phyloP scores from a whole-genome alignment of 2,329 filamentous ascomycete species.

The Penicillium glabrum region DNA sequence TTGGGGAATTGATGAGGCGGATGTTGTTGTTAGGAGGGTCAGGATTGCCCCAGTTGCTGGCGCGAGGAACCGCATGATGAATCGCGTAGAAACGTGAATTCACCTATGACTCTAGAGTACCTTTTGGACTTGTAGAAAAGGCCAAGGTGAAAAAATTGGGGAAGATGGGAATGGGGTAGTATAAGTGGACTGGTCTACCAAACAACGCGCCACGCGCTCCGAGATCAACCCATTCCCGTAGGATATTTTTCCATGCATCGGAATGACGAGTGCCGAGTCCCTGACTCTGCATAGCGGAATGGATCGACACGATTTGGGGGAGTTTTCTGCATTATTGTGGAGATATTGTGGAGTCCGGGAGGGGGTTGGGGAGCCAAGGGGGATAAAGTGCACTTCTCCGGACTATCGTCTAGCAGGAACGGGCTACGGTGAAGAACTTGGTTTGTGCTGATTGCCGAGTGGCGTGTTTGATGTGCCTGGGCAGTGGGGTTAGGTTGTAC shows the following conservation, averaged over 20 bases:
- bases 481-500: not conserved
- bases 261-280: conserved; percentile 1
- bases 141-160: no score
- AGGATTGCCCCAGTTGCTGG: not conserved
- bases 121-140: no score
- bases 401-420: not conserved
- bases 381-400: not conserved
- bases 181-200: not conserved
- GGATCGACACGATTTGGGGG: not conserved
- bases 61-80: not conserved
- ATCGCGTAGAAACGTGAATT: not conserved
- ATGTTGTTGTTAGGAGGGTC: not conserved
- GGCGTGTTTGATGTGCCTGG: not conserved
- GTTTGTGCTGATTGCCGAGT: not conserved
- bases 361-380: conserved; percentile 2
- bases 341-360: not conserved
- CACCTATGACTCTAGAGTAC: not conserved
- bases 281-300: not conserved
- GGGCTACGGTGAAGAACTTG: not conserved
- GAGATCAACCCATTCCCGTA: not conserved
- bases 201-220: not conserved
- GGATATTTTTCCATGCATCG: not conserved
- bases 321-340: not conserved
- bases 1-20: not conserved
- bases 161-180: not conserved